Conservation (phyloP, 257 asterid genomes). For the Fraxinus excelsior region DNA sequence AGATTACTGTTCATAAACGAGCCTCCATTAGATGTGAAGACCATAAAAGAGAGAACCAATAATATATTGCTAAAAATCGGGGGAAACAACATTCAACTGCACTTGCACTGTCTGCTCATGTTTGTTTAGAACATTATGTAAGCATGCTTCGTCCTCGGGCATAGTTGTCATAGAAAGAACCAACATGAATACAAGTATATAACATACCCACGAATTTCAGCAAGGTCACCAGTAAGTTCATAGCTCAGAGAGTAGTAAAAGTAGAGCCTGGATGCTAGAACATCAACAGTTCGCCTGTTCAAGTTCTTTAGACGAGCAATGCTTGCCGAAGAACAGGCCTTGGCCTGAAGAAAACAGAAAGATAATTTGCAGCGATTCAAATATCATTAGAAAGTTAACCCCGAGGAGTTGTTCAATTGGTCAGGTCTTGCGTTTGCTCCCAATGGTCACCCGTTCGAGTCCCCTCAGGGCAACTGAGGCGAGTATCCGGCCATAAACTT, state of each 20-base stretch:
- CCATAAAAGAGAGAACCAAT: background rate
- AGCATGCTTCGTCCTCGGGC: constrained; percentile 4
- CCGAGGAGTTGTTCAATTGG: no score
- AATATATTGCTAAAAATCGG: background rate
- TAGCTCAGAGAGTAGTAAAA: constrained; percentile 75
- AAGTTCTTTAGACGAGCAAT: constrained; percentile 60
- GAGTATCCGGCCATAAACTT: no score
- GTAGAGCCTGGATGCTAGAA: constrained; percentile 75
- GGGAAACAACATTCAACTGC: background rate
- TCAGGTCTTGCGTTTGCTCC: no score
- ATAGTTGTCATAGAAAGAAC: constrained; percentile 10
- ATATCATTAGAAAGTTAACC: constrained; percentile 8
- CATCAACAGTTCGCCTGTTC: constrained; percentile 70
- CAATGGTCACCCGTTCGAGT: no score
- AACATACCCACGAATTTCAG: constrained; percentile 76
- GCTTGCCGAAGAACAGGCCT: constrained; percentile 75
- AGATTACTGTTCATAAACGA: constrained; percentile 64
- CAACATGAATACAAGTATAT: constrained; percentile 10
- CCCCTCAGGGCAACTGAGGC: no score
- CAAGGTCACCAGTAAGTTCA: constrained; percentile 75
- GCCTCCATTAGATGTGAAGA: constrained; percentile 23
- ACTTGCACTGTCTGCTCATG: background rate
- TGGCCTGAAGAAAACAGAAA: constrained; percentile 54
- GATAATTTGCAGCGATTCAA: background rate
- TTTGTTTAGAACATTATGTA: background rate